Conservation (phyloP, 2,329 filamentous ascomycete species). For the Ilyonectria robusta region DNA sequence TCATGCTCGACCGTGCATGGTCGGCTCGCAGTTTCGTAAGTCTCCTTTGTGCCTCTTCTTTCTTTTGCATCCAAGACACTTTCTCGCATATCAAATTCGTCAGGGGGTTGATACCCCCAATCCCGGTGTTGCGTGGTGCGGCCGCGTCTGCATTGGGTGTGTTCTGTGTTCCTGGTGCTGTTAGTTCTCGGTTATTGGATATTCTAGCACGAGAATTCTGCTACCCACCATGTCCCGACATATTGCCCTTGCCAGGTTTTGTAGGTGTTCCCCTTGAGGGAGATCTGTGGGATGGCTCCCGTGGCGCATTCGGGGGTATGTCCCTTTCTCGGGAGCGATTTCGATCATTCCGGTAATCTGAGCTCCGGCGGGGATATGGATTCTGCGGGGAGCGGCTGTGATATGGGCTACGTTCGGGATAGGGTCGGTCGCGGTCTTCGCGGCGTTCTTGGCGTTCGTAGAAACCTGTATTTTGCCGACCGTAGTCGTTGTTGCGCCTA, state of each 20-base stretch:
- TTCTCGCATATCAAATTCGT: conserved; percentile 44
- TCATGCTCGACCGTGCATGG: conserved; percentile 31
- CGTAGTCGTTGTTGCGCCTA: conserved; percentile 26
- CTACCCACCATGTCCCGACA: conserved; percentile 37
- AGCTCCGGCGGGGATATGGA: conserved; percentile 17
- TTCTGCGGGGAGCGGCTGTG: conserved; percentile 27
- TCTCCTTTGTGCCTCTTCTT: conserved; percentile 35
- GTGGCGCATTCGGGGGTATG: background rate
- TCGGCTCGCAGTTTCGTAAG: conserved; percentile 34
- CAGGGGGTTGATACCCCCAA: conserved; percentile 23
- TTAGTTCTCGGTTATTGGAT: conserved; percentile 14
- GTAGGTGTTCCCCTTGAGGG: conserved; percentile 16
- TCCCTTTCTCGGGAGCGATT: conserved; percentile 21
- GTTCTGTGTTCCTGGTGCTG: conserved; percentile 23
- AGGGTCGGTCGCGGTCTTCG: conserved; percentile 28
- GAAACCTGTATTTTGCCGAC: conserved; percentile 19
- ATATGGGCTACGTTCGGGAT: conserved; percentile 30
- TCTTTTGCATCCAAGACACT: conserved; percentile 36
- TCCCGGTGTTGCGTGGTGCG: background rate
- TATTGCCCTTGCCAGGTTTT: conserved; percentile 25
- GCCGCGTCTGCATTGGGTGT: conserved; percentile 10
- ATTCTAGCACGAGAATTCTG: background rate
- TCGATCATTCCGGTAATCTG: conserved; percentile 30
- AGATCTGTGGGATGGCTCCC: background rate
- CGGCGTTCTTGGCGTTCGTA: conserved; percentile 30